These are phyloP conservation scores for Fusarium sp. DNA, from an alignment of 2,329 filamentous ascomycete species.

Conservation along the genomic window DNA sequence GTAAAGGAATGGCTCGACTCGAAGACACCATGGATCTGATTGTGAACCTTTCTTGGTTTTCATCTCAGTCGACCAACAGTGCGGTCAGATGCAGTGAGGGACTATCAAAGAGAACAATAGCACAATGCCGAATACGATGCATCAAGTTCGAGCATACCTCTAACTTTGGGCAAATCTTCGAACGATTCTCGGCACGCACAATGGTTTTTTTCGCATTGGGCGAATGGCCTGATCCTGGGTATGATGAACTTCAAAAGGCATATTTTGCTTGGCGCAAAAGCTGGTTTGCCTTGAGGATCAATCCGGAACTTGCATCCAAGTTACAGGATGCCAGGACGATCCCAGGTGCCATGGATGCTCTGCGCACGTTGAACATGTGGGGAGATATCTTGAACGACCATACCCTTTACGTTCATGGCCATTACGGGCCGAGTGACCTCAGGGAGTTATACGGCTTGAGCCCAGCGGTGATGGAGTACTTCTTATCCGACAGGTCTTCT, in stretches of 20 bases:
- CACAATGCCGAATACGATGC: neutral
- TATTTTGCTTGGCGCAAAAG: conserved; percentile 36
- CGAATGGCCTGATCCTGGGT: neutral
- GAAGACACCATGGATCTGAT: no score
- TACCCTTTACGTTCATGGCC: neutral
- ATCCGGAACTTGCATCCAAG: neutral
- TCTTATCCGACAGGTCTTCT: neutral
- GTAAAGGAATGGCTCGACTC: no score
- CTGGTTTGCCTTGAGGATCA: conserved; percentile 31
- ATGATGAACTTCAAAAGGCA: conserved; percentile 22
- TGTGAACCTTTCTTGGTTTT: no score
- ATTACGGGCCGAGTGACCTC: neutral
- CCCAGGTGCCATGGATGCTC: neutral
- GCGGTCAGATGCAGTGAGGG: no score
- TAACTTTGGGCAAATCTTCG: neutral
- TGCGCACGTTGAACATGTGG: conserved; percentile 27
- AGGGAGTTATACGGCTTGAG: neutral
- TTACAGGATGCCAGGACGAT: neutral
- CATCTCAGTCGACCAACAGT: no score
- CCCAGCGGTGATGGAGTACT: neutral
- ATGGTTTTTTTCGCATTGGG: neutral
- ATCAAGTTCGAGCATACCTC: neutral
- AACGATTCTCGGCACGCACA: neutral
- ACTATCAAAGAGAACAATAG: no score
- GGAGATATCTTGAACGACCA: conserved; percentile 32